Evolutionary conservation across 1,139 yeast species (phyloP), one percentile per base, ranked within the genome.

Genomic region (Suhomyces taliae): DNA sequence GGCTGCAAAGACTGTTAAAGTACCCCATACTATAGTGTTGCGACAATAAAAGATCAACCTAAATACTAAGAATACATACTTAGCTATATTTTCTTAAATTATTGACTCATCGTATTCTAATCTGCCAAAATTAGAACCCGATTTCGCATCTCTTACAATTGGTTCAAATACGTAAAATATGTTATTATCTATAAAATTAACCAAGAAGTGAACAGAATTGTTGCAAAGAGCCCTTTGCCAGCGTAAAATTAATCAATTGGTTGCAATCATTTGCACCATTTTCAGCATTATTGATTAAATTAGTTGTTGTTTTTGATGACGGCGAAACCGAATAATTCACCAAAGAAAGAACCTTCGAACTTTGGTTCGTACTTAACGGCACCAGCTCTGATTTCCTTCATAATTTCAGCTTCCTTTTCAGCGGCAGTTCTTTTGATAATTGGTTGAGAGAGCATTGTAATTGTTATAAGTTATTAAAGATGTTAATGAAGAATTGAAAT

Each of bases 371-470:
- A 74, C 57, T 66, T 70, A 43, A 60, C 64, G 44, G 57, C 46
- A 48, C 57, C 58, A 35, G 71, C 64, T 68, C 76, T 72, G 54
- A 75, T 74, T 54, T 74, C 79, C 48, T 66, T 67, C 79, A 75
- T 74, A 55, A 75, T 74, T 58, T 65, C 67, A 53, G 78, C 79
- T 66, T 75, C 80, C 64, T 75, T 75, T 61, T 75, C 78, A 43
- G 58, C 55, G 39, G 58, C 57, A 36, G 57, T 49, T 50, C 52
- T 51, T 40, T 43, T 39, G 37, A 45, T 39, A 24, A 47, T 41
- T 34, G 44, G 47, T 37, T 43, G 43, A 39, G 58, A 53, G 41
- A 51, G 43, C 51, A 52, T 52, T 36, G 48, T 49, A n/a, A 38
- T 45, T 35, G 47, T 41, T 51, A 42, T 49, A 6, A 6, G 32